These are phyloP conservation scores for Aspergillus calidoustus DNA, from an alignment of 2,329 filamentous ascomycete species.

Conservation along the genomic window DNA sequence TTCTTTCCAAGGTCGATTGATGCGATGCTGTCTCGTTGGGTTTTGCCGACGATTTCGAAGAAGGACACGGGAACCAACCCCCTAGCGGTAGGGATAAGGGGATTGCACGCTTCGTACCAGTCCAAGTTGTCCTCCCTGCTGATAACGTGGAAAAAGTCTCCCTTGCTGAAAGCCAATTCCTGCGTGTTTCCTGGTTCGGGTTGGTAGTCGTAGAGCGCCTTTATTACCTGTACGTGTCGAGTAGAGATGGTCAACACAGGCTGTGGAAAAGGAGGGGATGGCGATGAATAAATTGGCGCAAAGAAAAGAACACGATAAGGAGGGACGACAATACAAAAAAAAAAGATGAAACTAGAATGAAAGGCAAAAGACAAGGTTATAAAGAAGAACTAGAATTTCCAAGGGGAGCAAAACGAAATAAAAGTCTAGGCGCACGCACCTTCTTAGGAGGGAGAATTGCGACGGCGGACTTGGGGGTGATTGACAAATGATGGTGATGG, in stretches of 20 bases:
- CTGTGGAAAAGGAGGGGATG: background rate
- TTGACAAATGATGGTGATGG: slow-evolving; percentile 64
- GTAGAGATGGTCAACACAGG: slow-evolving; percentile 26
- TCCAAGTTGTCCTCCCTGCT: slow-evolving; percentile 90
- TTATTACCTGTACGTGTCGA: slow-evolving; percentile 73
- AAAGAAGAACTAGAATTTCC: background rate
- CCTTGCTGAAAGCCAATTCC: slow-evolving; percentile 88
- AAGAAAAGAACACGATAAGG: slow-evolving; percentile 2
- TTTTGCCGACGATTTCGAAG: slow-evolving; percentile 91
- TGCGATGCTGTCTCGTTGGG: slow-evolving; percentile 82
- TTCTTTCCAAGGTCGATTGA: slow-evolving; percentile 59
- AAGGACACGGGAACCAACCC: slow-evolving; percentile 92
- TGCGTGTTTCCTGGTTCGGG: slow-evolving; percentile 69
- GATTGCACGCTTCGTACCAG: slow-evolving; percentile 99
- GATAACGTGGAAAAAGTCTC: slow-evolving; percentile 98
- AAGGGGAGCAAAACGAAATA: slow-evolving; percentile 4
- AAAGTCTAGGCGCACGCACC: slow-evolving; percentile 57
- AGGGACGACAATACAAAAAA: slow-evolving; percentile 14
- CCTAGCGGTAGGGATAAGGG: slow-evolving; percentile 77
- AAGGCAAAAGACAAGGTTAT: slow-evolving; percentile 9
- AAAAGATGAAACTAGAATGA: slow-evolving; percentile 3
- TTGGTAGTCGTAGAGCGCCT: slow-evolving; percentile 91
- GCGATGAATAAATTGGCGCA: slow-evolving; percentile 12
- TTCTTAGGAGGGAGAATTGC: slow-evolving; percentile 93
- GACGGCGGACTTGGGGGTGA: slow-evolving; percentile 82